phyloP scores from a whole-genome alignment of 306 rosid genomes.

The Lathyrus aphaca region DNA sequence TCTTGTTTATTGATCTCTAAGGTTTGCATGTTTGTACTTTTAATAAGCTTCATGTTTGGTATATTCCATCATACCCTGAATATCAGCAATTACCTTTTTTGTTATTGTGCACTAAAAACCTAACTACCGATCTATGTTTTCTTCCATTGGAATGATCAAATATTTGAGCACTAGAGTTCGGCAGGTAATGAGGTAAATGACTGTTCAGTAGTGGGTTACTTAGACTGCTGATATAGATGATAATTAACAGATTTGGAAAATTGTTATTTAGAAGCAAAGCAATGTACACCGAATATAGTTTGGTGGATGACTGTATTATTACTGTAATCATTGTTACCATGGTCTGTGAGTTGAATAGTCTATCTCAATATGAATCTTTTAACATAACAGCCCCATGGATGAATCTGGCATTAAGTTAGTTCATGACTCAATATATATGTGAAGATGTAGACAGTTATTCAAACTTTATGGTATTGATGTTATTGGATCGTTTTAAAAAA shows the following conservation, averaged over 20 bases:
- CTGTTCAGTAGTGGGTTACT: not conserved
- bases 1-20: conserved; percentile 33
- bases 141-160: conserved; percentile 8
- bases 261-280: not conserved
- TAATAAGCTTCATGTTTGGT: conserved; percentile 12
- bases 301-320: conserved; percentile 14
- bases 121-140: not conserved
- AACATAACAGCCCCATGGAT: conserved; percentile 14
- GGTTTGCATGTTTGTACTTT: conserved; percentile 26
- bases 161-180: not conserved
- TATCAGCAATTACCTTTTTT: conserved; percentile 12
- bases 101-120: conserved; percentile 13
- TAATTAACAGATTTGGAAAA: conserved; percentile 2
- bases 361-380: conserved; percentile 12
- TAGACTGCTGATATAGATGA: conserved; percentile 1
- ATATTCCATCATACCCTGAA: conserved; percentile 8
- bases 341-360: not conserved
- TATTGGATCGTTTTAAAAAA: conserved; percentile 15
- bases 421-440: conserved; percentile 23
- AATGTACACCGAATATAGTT: conserved; percentile 2
- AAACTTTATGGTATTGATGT: conserved; percentile 1
- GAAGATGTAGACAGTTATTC: conserved; percentile 12
- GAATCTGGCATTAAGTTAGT: conserved; percentile 22
- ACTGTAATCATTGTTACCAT: not conserved
- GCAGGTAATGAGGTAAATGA: conserved; percentile 2